Base-by-base conservation (phyloP, 2,329 filamentous ascomycete species). In the Claviceps africana region DNA sequence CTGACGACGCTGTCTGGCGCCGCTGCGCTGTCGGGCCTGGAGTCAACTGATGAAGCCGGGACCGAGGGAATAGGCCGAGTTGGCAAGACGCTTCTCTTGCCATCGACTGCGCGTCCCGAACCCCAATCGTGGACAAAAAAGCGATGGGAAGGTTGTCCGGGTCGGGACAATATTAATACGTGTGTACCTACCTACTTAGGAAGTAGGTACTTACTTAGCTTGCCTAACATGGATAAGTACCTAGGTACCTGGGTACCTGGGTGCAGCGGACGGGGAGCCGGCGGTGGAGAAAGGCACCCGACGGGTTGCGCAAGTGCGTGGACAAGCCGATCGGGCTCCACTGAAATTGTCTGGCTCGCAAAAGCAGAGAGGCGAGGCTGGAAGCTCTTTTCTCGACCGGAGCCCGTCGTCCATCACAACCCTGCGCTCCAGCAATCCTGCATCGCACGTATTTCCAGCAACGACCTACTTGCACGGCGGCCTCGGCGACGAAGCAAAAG, bases 91-190 rank as follows among this genome's bases (percentile, higher is more conserved):
- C 44, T 33, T 4, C 28, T 21, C 3, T 21, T 46, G n/a, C n/a
- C 21, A 7, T 21, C 19, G 10, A 5, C 49, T 39, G 19, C 19
- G 19, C 28, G 28, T n/a, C 43, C 8, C 35, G 22, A 25, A n/a
- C n/a, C n/a, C 40, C 6, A 42, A 8, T 25, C 42, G 3, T 9
- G 11, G 15, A 28, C 10, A 25, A 17, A 43, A 43, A 43, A 43
- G 11, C 22, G 40, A 42, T 22, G 40, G 4, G 3, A 6, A 55
- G 40, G 40, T 47, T 21, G 47, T n/a, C 42, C 51, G 51, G 54
- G 56, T 42, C 64, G 64, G 64, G 63, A 56, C 51, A 66, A 65
- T 51, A 47, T 65, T 64, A 57, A 55, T 61, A 58, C 64, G 64
- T 6, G 21, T 10, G 25, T 25, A 25, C n/a, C n/a, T n/a, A n/a